These are phyloP conservation scores for Claviceps lovelessii DNA, from an alignment of 2,329 filamentous ascomycete species.

Conservation along the genomic window DNA sequence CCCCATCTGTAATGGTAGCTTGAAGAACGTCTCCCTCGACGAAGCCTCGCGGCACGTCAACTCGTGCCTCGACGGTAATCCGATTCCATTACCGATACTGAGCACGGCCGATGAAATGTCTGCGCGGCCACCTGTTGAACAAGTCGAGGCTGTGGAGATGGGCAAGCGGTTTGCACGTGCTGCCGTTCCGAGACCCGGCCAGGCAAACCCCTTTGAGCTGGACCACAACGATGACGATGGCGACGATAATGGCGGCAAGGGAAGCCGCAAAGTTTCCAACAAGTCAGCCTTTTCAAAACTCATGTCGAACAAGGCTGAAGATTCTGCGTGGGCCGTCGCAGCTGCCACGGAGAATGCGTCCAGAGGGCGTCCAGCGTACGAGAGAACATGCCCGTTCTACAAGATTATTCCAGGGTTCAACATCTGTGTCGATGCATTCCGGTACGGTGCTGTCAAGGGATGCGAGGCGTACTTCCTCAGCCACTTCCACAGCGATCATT, in stretches of 20 bases:
- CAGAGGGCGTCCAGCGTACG: slow-evolving; percentile 71
- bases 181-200: slow-evolving; percentile 60
- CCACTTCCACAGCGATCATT: slow-evolving; percentile 97
- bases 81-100: slow-evolving; percentile 37
- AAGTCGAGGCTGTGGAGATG: slow-evolving; percentile 24
- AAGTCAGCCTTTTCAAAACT: slow-evolving; percentile 78
- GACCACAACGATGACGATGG: slow-evolving; percentile 13
- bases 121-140: slow-evolving; percentile 3
- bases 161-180: slow-evolving; percentile 52
- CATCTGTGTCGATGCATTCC: slow-evolving; percentile 90
- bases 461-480: slow-evolving; percentile 93
- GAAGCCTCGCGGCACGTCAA: slow-evolving; percentile 80
- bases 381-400: slow-evolving; percentile 92
- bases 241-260: slow-evolving; percentile 9
- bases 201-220: slow-evolving; percentile 61
- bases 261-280: slow-evolving; percentile 16
- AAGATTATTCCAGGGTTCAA: slow-evolving; percentile 90
- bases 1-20: slow-evolving; percentile 59
- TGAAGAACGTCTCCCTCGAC: slow-evolving; percentile 46
- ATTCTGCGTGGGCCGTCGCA: slow-evolving; percentile 76
- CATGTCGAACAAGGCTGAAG: slow-evolving; percentile 85
- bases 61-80: slow-evolving; percentile 73
- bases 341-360: slow-evolving; percentile 66
- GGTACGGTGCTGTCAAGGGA: slow-evolving; percentile 83
- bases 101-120: too few species aligned